A percentile compares a stretch with the other conserved stretches of the same genome.
phyloP scores from a whole-genome alignment of 169 alveolate genomes.

The Babesia sp. region DNA sequence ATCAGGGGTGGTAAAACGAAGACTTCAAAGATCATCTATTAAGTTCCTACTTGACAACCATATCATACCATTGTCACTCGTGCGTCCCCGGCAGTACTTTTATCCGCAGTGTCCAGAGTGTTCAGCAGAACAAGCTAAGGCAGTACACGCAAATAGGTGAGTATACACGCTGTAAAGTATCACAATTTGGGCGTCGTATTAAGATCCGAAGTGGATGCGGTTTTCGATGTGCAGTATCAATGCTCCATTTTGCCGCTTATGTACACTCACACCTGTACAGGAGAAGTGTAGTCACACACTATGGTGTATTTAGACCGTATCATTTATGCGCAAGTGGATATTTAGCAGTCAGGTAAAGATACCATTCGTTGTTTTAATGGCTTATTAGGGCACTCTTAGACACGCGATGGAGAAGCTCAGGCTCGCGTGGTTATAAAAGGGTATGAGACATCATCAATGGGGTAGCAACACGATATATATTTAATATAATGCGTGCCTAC shows the following conservation, averaged over 20 bases:
- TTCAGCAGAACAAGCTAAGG: slow-evolving; percentile 63
- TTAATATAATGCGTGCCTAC: not conserved
- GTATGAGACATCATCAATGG: not conserved
- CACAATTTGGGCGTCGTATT: no score
- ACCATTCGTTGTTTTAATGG: not conserved
- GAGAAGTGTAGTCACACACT: slow-evolving; percentile 54
- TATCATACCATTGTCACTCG: slow-evolving; percentile 42
- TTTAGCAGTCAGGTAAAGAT: slow-evolving; percentile 41
- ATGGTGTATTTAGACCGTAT: slow-evolving; percentile 48
- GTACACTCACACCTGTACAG: slow-evolving; percentile 11
- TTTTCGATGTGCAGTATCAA: not conserved
- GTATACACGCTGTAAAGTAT: no score
- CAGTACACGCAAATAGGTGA: slow-evolving; percentile 46
- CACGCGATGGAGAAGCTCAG: slow-evolving; percentile 42
- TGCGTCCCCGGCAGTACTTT: slow-evolving; percentile 70
- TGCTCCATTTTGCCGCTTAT: not conserved
- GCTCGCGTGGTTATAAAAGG: slow-evolving; percentile 3
- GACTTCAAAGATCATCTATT: slow-evolving; percentile 26
- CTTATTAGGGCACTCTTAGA: slow-evolving; percentile 38
- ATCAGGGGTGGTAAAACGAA: slow-evolving; percentile 61
- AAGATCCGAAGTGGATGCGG: no score
- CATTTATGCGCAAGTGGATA: slow-evolving; percentile 58
- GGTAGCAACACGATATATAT: not conserved
- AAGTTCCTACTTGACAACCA: slow-evolving; percentile 53
- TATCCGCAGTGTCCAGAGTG: slow-evolving; percentile 76